Conservation (phyloP, 2,329 filamentous ascomycete species). For the Colletotrichum sp. region DNA sequence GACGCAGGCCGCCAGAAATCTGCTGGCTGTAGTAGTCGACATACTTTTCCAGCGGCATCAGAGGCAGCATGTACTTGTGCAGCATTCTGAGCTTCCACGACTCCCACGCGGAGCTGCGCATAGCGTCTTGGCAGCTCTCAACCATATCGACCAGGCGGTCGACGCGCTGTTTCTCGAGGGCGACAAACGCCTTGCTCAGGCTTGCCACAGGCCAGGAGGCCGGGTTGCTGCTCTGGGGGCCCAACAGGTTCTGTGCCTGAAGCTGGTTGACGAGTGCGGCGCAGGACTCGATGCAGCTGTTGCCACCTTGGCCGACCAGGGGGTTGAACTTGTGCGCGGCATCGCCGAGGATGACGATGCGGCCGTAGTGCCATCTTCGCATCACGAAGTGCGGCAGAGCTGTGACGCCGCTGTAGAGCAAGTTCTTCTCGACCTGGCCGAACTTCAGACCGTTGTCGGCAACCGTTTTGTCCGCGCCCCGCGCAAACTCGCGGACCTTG, state of each 20-base stretch:
- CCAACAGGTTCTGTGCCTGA: background rate
- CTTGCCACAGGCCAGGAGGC: background rate
- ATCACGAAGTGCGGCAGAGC: constrained; percentile 18
- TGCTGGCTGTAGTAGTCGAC: constrained; percentile 10
- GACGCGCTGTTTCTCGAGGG: constrained; percentile 5
- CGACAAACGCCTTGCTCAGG: background rate
- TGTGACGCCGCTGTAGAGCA: constrained; percentile 12
- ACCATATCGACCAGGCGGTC: background rate
- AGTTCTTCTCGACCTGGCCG: background rate
- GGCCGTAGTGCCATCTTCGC: constrained; percentile 32
- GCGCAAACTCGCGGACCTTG: constrained; percentile 2
- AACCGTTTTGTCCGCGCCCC: background rate
- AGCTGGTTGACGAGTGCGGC: constrained; percentile 29
- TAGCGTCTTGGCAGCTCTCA: constrained; percentile 8
- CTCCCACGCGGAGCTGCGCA: constrained; percentile 8
- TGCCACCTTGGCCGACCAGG: constrained; percentile 31
- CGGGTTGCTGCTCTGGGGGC: background rate
- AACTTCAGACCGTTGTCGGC: background rate
- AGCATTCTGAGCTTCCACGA: background rate
- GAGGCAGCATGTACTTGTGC: background rate
- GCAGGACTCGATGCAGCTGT: constrained; percentile 31
- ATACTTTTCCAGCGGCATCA: background rate
- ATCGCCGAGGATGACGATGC: constrained; percentile 37
- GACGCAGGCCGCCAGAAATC: background rate
- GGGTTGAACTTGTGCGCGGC: constrained; percentile 39